A percentile compares a stretch with the other conserved stretches of the same genome.
phyloP scores from a whole-genome alignment of 441 rosid species.

The Euphorbia schlechtendalii region DNA sequence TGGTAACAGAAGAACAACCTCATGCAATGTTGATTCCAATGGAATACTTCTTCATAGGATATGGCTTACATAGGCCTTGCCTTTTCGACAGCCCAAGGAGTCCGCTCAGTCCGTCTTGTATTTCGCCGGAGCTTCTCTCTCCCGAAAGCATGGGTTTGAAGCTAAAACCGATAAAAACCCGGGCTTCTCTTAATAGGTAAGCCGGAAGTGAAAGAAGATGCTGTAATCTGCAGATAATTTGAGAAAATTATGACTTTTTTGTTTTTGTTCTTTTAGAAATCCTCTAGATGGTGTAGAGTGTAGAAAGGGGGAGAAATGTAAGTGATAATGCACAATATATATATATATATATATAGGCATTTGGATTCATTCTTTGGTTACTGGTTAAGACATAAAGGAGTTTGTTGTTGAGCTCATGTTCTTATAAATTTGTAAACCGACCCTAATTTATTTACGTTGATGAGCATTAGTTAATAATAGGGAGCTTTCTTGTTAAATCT shows the following conservation, averaged over 20 bases:
- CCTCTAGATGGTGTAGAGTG: slow-evolving; percentile 7
- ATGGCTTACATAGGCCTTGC: slow-evolving; percentile 61
- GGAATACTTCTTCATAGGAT: slow-evolving; percentile 85
- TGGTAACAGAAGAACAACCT: slow-evolving; percentile 95
- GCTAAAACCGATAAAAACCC: slow-evolving; percentile 86
- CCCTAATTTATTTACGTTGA: slow-evolving; percentile 19
- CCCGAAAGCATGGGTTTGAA: slow-evolving; percentile 97
- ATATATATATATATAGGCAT: slow-evolving; percentile 12
- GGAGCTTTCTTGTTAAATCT: not conserved
- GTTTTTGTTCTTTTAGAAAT: slow-evolving; percentile 5
- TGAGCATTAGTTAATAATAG: slow-evolving; percentile 26
- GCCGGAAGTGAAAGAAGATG: not conserved
- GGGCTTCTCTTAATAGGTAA: slow-evolving; percentile 33
- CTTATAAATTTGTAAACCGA: slow-evolving; percentile 25
- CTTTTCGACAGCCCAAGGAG: slow-evolving; percentile 69
- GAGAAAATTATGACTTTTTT: not conserved
- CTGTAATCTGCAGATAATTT: not conserved
- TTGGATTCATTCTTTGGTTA: slow-evolving; percentile 40
- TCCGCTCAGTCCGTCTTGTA: slow-evolving; percentile 71
- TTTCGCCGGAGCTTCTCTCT: slow-evolving; percentile 88
- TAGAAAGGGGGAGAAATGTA: no score
- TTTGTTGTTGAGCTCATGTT: slow-evolving; percentile 4
- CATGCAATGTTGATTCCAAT: slow-evolving; percentile 92
- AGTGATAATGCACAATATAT: no score
- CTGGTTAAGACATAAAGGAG: slow-evolving; percentile 31